These are phyloP conservation scores for Alternaria brassicicola DNA, from an alignment of 2,329 filamentous ascomycete species.

Conservation along the genomic window DNA sequence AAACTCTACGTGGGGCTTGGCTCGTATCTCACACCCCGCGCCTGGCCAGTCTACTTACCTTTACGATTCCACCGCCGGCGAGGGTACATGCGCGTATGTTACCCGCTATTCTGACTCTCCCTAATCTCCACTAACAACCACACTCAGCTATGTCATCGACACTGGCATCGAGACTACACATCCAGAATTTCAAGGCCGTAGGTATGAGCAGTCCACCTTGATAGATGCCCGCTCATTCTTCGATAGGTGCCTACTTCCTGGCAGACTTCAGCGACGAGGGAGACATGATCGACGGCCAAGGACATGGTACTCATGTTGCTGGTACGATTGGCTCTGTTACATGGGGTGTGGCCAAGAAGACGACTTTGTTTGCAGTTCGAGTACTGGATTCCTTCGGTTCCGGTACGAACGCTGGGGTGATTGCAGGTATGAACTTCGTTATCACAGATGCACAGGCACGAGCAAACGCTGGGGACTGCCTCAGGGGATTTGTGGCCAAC, in stretches of 20 bases:
- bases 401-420: conserved; percentile 30
- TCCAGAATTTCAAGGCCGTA: conserved; percentile 46
- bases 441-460: conserved; percentile 17
- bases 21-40: conserved; percentile 45
- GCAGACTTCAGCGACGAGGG: conserved; percentile 35
- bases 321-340: conserved; percentile 41
- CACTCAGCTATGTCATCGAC: conserved; percentile 62
- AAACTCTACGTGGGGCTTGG: conserved; percentile 50
- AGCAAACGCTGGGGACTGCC: conserved; percentile 18
- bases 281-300: conserved; percentile 30
- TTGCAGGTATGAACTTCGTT: conserved; percentile 37
- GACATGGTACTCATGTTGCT: conserved; percentile 48
- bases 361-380: conserved; percentile 45
- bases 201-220: conserved; percentile 4
- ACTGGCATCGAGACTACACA: conserved; percentile 66
- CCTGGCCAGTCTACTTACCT: conserved; percentile 42
- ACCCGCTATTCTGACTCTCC: background rate
- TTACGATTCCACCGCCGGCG: conserved; percentile 47
- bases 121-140: background rate
- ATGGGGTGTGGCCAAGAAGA: conserved; percentile 46
- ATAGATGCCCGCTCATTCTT: background rate
- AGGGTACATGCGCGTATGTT: conserved; percentile 51
- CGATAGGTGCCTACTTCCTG: conserved; percentile 33
- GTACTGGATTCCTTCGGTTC: conserved; percentile 41
- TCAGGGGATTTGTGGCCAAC: conserved; percentile 41